Base-by-base conservation (phyloP, 2,329 filamentous ascomycete genomes). In the Beauveria varroae region DNA sequence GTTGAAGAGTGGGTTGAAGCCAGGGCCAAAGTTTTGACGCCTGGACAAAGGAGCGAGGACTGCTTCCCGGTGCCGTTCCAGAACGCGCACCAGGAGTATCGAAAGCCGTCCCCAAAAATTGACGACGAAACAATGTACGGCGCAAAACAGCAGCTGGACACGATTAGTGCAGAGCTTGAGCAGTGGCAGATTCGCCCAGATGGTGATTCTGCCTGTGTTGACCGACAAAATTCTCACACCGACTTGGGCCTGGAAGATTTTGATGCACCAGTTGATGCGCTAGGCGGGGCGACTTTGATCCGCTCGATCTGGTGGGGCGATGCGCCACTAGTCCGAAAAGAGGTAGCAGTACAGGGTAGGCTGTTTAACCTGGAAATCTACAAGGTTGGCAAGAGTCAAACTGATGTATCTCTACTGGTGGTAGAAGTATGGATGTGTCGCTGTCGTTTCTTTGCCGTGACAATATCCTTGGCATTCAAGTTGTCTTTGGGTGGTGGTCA, bases 171-270 rank as follows among this genome's bases (percentile, higher is more conserved):
- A 57, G 34, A 37, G 30, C 24, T 60, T 44, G 14, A 40, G 55
- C 52, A 58, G 59, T 58, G 62, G 62, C 59, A 63, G 54, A 60
- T 69, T 67, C 64, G 64, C 65, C 61, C 62, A 67, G 64, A 62
- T 61, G 65, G 61, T 58, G 66, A 75, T 75, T 75, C 73, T 75
- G 73, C 73, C 73, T 68, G 66, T 65, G 57, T 66, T 75, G 69
- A 75, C 73, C 73, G 73, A 74, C 73, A 74, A 75, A 74, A 73
- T 73, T 74, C 69, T 74, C 68, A 73, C 72, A 74, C 72, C 72
- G 73, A 72, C 71, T 72, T 62, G 47, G 54, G 44, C 20, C 6
- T 47, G 26, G n/a, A 20, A 52, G 53, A 44, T 34, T 44, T 56
- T 37, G 30, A 30, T 34, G 52, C 26, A 20, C 67, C 54, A 61